Base-by-base conservation (phyloP, 2,329 filamentous ascomycete genomes). In the Esteya vermicola region DNA sequence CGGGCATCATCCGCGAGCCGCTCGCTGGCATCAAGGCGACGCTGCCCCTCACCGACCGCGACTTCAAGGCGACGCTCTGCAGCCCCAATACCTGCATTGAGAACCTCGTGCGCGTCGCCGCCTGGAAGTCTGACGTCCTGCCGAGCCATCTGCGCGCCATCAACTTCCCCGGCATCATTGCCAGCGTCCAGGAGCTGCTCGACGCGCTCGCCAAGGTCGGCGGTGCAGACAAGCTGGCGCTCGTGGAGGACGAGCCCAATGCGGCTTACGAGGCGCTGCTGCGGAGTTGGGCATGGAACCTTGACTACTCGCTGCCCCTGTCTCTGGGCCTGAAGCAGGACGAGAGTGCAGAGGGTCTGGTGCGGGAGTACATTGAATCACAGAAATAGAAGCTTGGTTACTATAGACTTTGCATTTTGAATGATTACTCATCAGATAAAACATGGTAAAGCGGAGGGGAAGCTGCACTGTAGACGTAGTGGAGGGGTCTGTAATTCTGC, bases 1-100 rank as follows among this genome's bases (percentile, higher is more conserved):
- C 68, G 1, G 75, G 75, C 12, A 78, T 80, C 55, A 73, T 79
- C 40, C 64, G 75, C 19, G 75, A 80, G 57, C 74, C 75, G 0
- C 61, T 80, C 50, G 62, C 54, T 27, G 73, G 73, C 4, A 53
- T 64, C 38, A 60, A 64, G 47, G 73, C 67, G 43, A 53, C 70
- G 1, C 64, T 77, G 3, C 68, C 74, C 9, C 52, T 75, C 26
- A 52, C 61, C 27, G 64, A 69, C 47, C 57, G 72, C 4, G 47
- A 48, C 0, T 75, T 75, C 52, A 55, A 58, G 31, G 67, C 67
- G 2, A 75, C 68, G 57, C 49, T 78, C 19, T 68, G 66, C 54
- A 70, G 68, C 36, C 72, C 72, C 1, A 61, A 60, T 40, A 67
- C 57, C 1, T 55, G 74, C 21, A 63, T 68, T 22, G 58, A 67